Percentiles rank a stretch among this genome's conserved stretches.
Evolutionary conservation across 352 stramenopile species (phyloP).

Genomic region (Thalassiosira mediterranea): DNA sequence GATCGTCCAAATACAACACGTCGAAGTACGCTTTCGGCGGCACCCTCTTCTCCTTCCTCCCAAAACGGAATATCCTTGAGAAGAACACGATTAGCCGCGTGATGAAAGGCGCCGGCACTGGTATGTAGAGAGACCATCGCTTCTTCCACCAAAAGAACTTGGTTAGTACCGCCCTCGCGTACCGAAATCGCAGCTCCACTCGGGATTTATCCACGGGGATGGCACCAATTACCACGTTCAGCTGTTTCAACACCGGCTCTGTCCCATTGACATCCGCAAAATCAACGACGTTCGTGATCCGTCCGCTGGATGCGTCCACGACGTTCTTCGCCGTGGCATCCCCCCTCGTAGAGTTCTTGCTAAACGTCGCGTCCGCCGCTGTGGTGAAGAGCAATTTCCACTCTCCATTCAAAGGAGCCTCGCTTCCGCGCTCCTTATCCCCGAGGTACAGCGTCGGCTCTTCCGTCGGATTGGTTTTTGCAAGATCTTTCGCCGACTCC

Average conservation of each 20-base stretch:
- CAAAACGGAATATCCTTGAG: conserved; percentile 40
- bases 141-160: conserved; percentile 37
- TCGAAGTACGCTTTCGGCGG: conserved; percentile 72
- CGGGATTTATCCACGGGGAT: conserved; percentile 17
- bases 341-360: conserved; percentile 49
- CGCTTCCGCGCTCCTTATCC: conserved; percentile 43
- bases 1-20: conserved; percentile 73
- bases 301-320: conserved; percentile 34
- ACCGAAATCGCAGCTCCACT: conserved; percentile 51
- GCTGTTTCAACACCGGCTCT: conserved; percentile 37
- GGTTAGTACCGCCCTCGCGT: conserved; percentile 36
- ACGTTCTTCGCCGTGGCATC: conserved; percentile 45
- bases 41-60: conserved; percentile 42
- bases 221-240: conserved; percentile 50
- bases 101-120: conserved; percentile 68
- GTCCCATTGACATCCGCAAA: conserved; percentile 35
- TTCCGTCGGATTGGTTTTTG: conserved; percentile 48
- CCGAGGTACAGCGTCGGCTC: conserved; percentile 56
- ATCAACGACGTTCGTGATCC: conserved; percentile 59
- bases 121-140: conserved; percentile 47
- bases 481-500: conserved; percentile 31
- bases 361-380: conserved; percentile 56
- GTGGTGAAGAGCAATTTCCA: conserved; percentile 62
- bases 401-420: conserved; percentile 39
- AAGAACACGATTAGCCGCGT: conserved; percentile 65